Base-by-base conservation (phyloP, 106 monocot genomes). In the Platanthera zijinensis region DNA sequence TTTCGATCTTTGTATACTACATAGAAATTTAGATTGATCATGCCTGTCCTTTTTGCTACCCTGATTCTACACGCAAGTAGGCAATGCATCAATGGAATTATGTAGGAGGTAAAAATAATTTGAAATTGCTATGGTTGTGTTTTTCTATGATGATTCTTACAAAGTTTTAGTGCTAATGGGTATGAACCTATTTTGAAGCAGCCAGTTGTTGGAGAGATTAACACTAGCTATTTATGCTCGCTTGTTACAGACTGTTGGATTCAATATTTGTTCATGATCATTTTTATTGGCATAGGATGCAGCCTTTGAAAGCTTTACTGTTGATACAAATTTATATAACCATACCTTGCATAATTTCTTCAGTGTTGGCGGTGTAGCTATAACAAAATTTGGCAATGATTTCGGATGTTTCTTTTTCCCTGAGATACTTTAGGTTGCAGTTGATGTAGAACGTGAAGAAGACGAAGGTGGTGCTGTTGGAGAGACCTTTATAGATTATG, bases 401-500 rank as follows among this genome's bases (percentile, higher is more conserved):
- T 68, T 68, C 10, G 4, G 7, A 12, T 80, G 18, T 32, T 81
- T 68, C 4, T 25, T 76, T 52, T 11, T 5, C 50, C 48, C 50
- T 22, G 56, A 70, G 28, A 18, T 30, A 52, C 75, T 78, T 76
- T 74, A 91, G 97, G 91, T 94, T 71, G 97, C 92, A 13, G 80
- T 94, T 81, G 97, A 99, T 85, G 91, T 99, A 46, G 97, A 99
- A 79, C 82, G 97, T 50, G 97, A 99, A 85, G 97, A 94, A 87
- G 97, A 94, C 80, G 94, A 88, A 85, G 91, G 89, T 66, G 97
- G 97, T 75, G 74, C 83, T 12, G 82, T 79, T 85, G 97, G 94
- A 78, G 97, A 99, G 78, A 99, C 97, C 69, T 99, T 99, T 81
- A 94, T 81, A 53, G 97, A 99, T 69, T 99, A 99, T 90, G 99